Base-by-base conservation (phyloP, 2,329 filamentous ascomycete genomes). In the Cordyceps javanica region DNA sequence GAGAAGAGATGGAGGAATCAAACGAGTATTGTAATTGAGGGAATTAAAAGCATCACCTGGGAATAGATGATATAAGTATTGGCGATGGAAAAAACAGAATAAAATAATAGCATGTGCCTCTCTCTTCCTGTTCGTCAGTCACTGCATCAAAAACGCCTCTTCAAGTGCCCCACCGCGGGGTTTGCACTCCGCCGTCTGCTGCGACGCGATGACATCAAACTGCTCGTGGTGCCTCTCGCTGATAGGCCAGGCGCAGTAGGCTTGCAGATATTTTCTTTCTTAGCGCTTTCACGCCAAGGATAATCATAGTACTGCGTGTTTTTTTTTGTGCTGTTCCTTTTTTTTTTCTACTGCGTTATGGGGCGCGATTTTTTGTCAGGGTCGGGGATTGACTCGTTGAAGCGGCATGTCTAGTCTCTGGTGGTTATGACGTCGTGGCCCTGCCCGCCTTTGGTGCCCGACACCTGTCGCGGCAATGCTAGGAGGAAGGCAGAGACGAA, bases 151-250 rank as follows among this genome's bases (percentile, higher is more conserved):
- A n/a, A n/a, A n/a, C n/a, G n/a, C n/a, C n/a, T n/a, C n/a, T 5
- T 11, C 14, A 28, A 9, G 28, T 32, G 51, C 55, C 45, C 55
- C 55, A 51, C 55, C 55, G 55, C 55, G 55, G 55, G 55, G 55
- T 51, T 57, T 26, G 25, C 25, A 28, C 55, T 57, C 55, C 55
- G 55, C 55, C 5, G 32, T n/a, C 4, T 30, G 45, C 44, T 48
- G 36, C 45, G 44, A 39, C 38, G 55, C 46, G 19, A 57, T 57
- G 55, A 57, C 55, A 57, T 57, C 55, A 57, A 50, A 19, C 26
- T 8, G 44, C 34, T 7, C 10, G 16, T 28, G 8, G 13, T 38
- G 3, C 38, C 26, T 6, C 28, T 19, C 38, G 28, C 45, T 57
- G 55, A 57, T 57, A 57, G 55, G 55, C 36, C 16, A 39, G 16